phyloP scores from a whole-genome alignment of 208 protist genomes.

The Lotmaria passim region DNA sequence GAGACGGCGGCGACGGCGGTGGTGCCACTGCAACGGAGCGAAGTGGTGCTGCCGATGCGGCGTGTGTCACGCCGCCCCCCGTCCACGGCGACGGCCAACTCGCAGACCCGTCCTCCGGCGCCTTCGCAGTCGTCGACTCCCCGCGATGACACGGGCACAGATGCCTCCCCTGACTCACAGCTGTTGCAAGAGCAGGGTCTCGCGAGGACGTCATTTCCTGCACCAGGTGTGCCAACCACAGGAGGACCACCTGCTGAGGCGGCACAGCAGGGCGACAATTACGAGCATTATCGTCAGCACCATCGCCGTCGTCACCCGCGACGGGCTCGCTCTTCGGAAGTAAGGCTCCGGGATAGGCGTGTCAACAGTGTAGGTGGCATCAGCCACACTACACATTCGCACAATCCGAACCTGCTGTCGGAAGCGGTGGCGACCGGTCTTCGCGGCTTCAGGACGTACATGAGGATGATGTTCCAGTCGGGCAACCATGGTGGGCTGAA shows the following conservation, averaged over 20 bases:
- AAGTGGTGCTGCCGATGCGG: not conserved
- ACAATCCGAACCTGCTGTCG: not conserved
- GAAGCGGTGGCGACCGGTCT: slow-evolving; percentile 14
- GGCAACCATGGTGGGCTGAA: not conserved
- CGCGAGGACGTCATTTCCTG: no score
- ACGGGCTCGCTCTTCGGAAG: slow-evolving; percentile 4
- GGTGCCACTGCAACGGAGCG: not conserved
- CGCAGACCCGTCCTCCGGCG: no score
- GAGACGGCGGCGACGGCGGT: not conserved
- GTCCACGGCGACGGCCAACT: no score
- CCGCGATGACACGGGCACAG: no score
- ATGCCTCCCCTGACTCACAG: no score
- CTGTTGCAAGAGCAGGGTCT: no score
- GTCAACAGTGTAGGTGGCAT: not conserved
- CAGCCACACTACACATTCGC: not conserved
- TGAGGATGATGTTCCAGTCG: slow-evolving; percentile 20
- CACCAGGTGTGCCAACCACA: no score
- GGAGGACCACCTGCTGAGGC: no score
- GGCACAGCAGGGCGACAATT: not conserved
- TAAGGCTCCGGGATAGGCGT: not conserved
- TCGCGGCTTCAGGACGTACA: slow-evolving; percentile 29
- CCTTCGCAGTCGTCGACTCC: no score
- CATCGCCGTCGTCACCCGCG: no score
- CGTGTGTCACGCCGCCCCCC: not conserved
- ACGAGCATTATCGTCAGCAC: not conserved